These are phyloP conservation scores for Castanea sativa DNA, from an alignment of 306 rosid genomes.

Conservation along the genomic window DNA sequence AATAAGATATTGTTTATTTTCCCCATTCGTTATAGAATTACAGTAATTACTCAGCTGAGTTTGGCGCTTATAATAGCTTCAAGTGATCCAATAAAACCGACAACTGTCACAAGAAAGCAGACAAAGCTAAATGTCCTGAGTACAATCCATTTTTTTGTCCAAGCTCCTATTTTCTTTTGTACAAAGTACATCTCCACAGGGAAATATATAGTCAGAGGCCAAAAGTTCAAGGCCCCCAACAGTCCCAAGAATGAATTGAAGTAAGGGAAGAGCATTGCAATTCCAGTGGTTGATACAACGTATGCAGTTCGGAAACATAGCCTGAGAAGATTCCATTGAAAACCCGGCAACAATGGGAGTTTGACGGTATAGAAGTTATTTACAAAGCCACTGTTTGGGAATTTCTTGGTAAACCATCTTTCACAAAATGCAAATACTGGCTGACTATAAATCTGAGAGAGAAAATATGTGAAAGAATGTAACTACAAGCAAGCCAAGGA, in stretches of 20 bases:
- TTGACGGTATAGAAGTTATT: slow-evolving; percentile 41
- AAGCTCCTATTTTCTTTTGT: slow-evolving; percentile 60
- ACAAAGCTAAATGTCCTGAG: slow-evolving; percentile 53
- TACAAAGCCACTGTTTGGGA: slow-evolving; percentile 57
- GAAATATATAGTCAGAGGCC: slow-evolving; percentile 81
- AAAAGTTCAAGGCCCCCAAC: slow-evolving; percentile 76
- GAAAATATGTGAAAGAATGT: neutral
- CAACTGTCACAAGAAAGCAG: slow-evolving; percentile 57
- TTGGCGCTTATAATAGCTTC: slow-evolving; percentile 63
- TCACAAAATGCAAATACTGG: slow-evolving; percentile 58
- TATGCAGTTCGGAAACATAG: slow-evolving; percentile 65
- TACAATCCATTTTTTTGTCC: slow-evolving; percentile 71
- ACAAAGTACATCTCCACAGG: slow-evolving; percentile 85
- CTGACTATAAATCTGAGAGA: slow-evolving; percentile 60
- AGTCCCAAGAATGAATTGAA: slow-evolving; percentile 77
- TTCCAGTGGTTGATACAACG: slow-evolving; percentile 66
- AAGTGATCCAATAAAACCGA: slow-evolving; percentile 68
- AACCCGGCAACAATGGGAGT: slow-evolving; percentile 47
- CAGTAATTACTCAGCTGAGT: slow-evolving; percentile 20
- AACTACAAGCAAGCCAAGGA: neutral
- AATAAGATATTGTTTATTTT: too few species aligned
- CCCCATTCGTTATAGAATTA: neutral
- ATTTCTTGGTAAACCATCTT: slow-evolving; percentile 55
- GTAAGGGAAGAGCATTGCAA: slow-evolving; percentile 80
- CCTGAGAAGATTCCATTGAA: slow-evolving; percentile 48